Evolutionary conservation across 768 basidiomycete species (phyloP).

Genomic region (Pleurotus salmoneostramineus): DNA sequence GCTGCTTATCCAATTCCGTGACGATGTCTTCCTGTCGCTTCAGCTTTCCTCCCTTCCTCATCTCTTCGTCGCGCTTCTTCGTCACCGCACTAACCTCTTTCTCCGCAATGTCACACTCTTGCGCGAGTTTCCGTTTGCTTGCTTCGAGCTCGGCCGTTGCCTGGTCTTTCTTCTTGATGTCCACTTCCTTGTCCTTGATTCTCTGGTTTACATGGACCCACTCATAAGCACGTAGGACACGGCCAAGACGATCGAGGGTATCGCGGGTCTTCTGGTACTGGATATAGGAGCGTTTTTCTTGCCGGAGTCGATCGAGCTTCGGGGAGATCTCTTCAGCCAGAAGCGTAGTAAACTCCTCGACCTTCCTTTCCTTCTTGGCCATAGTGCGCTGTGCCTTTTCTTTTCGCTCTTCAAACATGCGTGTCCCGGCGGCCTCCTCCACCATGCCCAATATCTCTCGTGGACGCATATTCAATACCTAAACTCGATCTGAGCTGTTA

Average conservation of each 20-base stretch:
- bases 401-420: constrained; percentile 98
- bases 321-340: constrained; percentile 91
- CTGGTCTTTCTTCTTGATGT: constrained; percentile 45
- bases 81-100: constrained; percentile 62
- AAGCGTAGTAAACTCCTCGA: constrained; percentile 80
- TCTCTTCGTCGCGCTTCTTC: constrained; percentile 78
- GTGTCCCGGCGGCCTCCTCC: constrained; percentile 96
- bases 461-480: constrained; percentile 97
- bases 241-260: constrained; percentile 83
- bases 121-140: constrained; percentile 42
- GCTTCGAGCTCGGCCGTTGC: constrained; percentile 45
- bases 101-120: constrained; percentile 63
- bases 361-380: constrained; percentile 94
- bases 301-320: constrained; percentile 86
- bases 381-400: constrained; percentile 96
- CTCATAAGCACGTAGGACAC: constrained; percentile 83
- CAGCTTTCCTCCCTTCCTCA: constrained; percentile 90
- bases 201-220: constrained; percentile 66
- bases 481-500: not conserved
- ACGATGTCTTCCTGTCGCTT: constrained; percentile 82
- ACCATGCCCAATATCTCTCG: constrained; percentile 98
- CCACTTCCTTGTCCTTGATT: constrained; percentile 49
- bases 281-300: constrained; percentile 85
- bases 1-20: constrained; percentile 69
- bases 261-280: constrained; percentile 86